phyloP scores from a whole-genome alignment of 495 filamentous ascomycete genomes.

The Tirmania nivea region DNA sequence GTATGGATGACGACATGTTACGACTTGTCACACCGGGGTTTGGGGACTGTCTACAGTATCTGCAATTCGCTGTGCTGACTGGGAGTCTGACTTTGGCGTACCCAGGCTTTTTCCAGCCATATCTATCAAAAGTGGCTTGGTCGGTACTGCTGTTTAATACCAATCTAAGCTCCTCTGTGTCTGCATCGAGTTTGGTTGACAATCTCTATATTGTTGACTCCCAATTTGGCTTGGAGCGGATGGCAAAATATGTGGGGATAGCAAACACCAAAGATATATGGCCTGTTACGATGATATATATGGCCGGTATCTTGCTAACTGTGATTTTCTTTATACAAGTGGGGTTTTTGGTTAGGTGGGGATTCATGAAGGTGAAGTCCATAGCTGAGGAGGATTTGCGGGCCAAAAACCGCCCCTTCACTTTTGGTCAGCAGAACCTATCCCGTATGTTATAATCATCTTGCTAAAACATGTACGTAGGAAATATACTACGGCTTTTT shows the following conservation, averaged over 20 bases:
- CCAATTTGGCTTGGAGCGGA: constrained; percentile 51
- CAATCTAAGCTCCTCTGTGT: constrained; percentile 46
- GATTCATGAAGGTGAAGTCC: constrained; percentile 42
- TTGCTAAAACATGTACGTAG: constrained; percentile 2
- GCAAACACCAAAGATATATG: constrained; percentile 56
- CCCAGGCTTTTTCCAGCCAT: constrained; percentile 85
- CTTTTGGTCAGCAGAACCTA: constrained; percentile 38
- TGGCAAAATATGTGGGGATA: constrained; percentile 75
- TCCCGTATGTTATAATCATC: not conserved
- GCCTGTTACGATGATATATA: constrained; percentile 76
- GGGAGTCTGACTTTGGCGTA: constrained; percentile 72
- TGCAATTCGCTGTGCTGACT: constrained; percentile 78
- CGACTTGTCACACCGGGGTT: constrained; percentile 90
- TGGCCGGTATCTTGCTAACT: constrained; percentile 46
- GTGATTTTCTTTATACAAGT: constrained; percentile 54
- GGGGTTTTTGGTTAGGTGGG: constrained; percentile 54
- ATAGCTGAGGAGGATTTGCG: constrained; percentile 72
- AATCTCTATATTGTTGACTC: constrained; percentile 59
- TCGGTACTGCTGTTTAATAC: constrained; percentile 72
- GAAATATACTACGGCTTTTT: constrained; percentile 49
- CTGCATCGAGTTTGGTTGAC: constrained; percentile 41
- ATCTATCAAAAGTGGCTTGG: constrained; percentile 70
- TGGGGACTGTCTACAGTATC: constrained; percentile 89
- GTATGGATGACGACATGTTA: constrained; percentile 76
- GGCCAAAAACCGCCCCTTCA: constrained; percentile 84